Conservation (phyloP, 192 early-diverging fungal genomes). For the Rhizophagus clarus region DNA sequence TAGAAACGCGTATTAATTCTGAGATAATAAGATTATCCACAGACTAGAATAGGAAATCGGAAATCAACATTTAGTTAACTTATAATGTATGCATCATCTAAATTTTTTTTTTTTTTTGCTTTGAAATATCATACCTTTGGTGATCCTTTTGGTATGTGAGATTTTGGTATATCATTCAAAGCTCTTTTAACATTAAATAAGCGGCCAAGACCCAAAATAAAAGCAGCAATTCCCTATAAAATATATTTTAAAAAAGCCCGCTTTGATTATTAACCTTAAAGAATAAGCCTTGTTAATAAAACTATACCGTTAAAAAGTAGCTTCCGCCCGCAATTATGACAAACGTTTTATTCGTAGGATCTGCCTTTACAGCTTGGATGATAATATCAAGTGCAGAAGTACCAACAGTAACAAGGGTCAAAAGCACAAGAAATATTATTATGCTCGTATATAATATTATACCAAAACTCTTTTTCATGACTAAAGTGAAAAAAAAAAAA, state of each 20-base stretch:
- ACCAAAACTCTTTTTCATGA: not conserved
- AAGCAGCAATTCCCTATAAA: constrained; percentile 47
- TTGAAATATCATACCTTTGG: constrained; percentile 43
- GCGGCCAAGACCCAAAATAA: constrained; percentile 53
- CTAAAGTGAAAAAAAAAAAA: too few species aligned
- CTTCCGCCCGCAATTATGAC: not conserved
- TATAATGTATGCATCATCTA: too few species aligned
- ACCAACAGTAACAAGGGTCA: not conserved
- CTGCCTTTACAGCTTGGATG: not conserved
- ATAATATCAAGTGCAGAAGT: constrained; percentile 18
- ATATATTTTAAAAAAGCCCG: not conserved
- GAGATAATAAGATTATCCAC: constrained; percentile 49
- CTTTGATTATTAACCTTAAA: not conserved
- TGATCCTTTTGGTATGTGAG: constrained; percentile 51
- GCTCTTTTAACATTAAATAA: constrained; percentile 49
- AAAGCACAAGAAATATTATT: constrained; percentile 12
- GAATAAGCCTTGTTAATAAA: not conserved
- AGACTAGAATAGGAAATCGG: constrained; percentile 33
- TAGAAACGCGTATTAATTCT: constrained; percentile 43
- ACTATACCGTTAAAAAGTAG: constrained; percentile 8
- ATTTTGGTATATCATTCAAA: constrained; percentile 55
- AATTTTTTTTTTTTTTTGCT: too few species aligned
- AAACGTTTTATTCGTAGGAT: not conserved
- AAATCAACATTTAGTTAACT: not conserved
- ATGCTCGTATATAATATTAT: constrained; percentile 13